A percentile compares a stretch with the other conserved stretches of the same genome.
phyloP scores from a whole-genome alignment of 768 basidiomycete genomes.

The Hirschioporus abietinus region DNA sequence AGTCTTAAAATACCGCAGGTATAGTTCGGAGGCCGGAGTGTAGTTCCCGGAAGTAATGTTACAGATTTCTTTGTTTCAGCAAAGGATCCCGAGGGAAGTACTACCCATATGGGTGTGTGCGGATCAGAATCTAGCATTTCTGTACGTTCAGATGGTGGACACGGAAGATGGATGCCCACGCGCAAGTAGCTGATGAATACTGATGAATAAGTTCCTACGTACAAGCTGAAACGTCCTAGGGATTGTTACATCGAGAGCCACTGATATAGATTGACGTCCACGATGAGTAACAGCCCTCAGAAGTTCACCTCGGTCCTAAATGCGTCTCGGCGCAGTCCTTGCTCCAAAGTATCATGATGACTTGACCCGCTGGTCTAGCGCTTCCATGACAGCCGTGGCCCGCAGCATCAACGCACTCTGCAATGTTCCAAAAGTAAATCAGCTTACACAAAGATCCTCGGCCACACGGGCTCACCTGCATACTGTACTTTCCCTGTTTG shows the following conservation, averaged over 20 bases:
- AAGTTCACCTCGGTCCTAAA: neutral
- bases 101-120: neutral
- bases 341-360: neutral
- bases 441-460: neutral
- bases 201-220: neutral
- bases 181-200: neutral
- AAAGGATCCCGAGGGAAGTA: neutral
- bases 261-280: neutral
- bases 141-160: neutral
- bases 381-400: neutral
- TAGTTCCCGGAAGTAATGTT: neutral
- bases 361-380: neutral
- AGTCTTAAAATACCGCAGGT: neutral
- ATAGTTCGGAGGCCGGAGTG: neutral
- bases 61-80: neutral
- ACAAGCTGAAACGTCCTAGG: neutral
- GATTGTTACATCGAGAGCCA: neutral
- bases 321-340: neutral
- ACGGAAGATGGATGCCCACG: neutral
- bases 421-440: neutral
- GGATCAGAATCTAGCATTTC: neutral
- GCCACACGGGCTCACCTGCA: conserved; percentile 16
- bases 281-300: neutral
- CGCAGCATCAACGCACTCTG: neutral
- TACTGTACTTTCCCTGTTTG: conserved; percentile 22